Evolutionary conservation across 2,329 filamentous ascomycete species (phyloP).

Genomic region (Tolypocladium album): DNA sequence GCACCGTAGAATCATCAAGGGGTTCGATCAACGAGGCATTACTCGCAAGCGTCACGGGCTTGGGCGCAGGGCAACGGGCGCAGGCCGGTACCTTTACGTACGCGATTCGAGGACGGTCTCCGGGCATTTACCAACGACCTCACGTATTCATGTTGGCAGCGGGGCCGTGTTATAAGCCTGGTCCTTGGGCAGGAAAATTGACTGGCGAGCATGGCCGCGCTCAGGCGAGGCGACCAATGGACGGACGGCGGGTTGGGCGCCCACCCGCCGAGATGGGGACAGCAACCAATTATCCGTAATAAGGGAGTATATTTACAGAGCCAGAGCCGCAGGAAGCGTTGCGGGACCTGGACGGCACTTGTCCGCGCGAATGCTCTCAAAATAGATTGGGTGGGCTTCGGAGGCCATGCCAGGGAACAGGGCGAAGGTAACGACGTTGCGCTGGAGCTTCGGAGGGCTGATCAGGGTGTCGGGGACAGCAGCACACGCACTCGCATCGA

Average conservation of each 20-base stretch:
- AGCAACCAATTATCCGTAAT: no score
- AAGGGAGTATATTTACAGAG: no score
- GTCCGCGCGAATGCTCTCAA: no score
- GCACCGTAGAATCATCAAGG: not conserved
- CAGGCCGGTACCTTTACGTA: not conserved
- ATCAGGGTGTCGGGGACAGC: not conserved
- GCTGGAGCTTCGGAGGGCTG: not conserved
- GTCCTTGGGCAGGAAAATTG: not conserved
- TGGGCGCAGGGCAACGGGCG: not conserved
- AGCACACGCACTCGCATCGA: not conserved
- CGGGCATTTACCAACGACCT: no score
- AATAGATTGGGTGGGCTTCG: not conserved
- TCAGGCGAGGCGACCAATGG: not conserved
- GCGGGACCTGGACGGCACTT: no score
- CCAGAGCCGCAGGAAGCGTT: no score
- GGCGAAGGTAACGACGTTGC: not conserved
- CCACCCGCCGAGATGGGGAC: not conserved
- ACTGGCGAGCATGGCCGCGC: not conserved
- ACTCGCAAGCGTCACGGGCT: not conserved
- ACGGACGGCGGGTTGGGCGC: not conserved
- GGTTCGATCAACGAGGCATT: not conserved
- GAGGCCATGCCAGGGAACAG: no score
- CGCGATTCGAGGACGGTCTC: no score
- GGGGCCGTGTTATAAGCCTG: not conserved
- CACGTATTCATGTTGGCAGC: not conserved